Evolutionary conservation across 2,329 filamentous ascomycete genomes (phyloP), one percentile per base, ranked within the genome.

Genomic region (Sarocladium brachiariae): DNA sequence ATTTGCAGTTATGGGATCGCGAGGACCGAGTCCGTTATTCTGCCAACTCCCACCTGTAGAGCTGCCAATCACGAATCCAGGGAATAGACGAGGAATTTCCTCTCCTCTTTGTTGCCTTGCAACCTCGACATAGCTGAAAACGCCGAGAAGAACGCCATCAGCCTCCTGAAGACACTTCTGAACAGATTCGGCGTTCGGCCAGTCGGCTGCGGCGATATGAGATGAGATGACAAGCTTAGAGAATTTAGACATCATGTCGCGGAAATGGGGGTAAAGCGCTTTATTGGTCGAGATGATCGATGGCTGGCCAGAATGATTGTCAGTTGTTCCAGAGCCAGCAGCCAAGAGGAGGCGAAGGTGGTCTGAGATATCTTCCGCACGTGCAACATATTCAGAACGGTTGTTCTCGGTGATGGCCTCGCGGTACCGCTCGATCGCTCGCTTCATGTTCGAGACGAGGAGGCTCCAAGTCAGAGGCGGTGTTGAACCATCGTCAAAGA

Each of bases 221-320:
- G 93, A 97, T 2, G 93, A 99, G 46, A 99, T 84, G 39, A 99
- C 93, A 9, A 99, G 77, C 67, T 99, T 99, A n/a, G 93, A 97
- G 66, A 99, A 99, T 60, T 95, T 91, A 39, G 93, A 97, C 93
- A 99, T 99, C 84, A 97, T 97, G 64, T 97, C 93, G 50, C 93
- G 80, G 70, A 99, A 99, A 68, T 97, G 91, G 21, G 93, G 93
- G 63, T 97, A 97, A 14, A 99, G 74, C 0, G 90, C 88, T 67
- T 97, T 97, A 74, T 99, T 99, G 4, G 89, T 95, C 6, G 91
- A 96, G 53, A 99, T 99, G 61, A 99, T 96, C n/a, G 93, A 97
- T 4, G 93, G 93, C 59, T 97, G 95, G 37, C 93, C 93, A 18
- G 93, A 97, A 66, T 99, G 93, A 63, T 99, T 99, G 69, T 99